Percentiles rank a stretch among this genome's conserved stretches.
Conservation (phyloP, 495 filamentous ascomycete species). For the Penicillium antarcticum region DNA sequence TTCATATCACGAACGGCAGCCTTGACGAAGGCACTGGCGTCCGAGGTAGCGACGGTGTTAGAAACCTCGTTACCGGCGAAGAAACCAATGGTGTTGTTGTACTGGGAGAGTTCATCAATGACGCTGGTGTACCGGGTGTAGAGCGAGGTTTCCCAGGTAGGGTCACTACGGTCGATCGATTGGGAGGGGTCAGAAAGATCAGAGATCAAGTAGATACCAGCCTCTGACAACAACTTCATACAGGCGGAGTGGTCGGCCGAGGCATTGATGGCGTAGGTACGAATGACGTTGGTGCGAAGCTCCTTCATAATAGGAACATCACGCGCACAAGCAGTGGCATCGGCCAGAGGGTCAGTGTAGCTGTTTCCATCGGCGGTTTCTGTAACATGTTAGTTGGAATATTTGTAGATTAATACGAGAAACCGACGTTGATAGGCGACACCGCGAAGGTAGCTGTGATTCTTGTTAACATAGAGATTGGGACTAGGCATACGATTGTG, state of each 20-base stretch:
- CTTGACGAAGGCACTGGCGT: constrained; percentile 89
- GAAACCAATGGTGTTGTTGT: constrained; percentile 89
- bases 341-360: constrained; percentile 69
- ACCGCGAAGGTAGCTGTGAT: constrained; percentile 67
- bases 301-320: constrained; percentile 79
- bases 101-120: constrained; percentile 72
- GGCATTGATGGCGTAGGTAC: constrained; percentile 89
- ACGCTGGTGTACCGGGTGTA: constrained; percentile 79
- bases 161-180: constrained; percentile 80
- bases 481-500: neutral
- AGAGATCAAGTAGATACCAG: constrained; percentile 91
- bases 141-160: constrained; percentile 71
- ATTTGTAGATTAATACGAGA: neutral
- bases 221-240: constrained; percentile 78
- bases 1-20: constrained; percentile 95
- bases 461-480: constrained; percentile 10
- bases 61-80: constrained; percentile 97
- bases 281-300: constrained; percentile 83
- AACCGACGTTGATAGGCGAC: constrained; percentile 77
- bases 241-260: constrained; percentile 72
- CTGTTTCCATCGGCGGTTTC: constrained; percentile 31
- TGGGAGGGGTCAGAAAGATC: constrained; percentile 76
- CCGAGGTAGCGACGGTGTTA: constrained; percentile 77
- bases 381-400: constrained; percentile 11
- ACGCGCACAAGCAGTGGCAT: constrained; percentile 65